phyloP scores from a whole-genome alignment of 2,329 filamentous ascomycete species.

The Ophioceras dolichostomum region DNA sequence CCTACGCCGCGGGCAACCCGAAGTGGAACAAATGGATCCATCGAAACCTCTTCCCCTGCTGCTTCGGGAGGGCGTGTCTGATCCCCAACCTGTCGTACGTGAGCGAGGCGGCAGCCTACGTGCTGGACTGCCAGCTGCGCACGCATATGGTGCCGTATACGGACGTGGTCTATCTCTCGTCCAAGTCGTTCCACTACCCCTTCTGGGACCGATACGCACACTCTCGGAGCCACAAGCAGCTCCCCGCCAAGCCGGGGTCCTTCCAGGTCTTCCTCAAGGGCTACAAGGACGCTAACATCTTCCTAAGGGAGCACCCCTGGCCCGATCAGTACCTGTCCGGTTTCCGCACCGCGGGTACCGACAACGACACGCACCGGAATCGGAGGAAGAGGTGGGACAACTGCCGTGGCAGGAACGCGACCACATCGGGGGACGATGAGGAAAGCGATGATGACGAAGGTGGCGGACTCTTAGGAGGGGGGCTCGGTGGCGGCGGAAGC shows the following conservation, averaged over 20 bases:
- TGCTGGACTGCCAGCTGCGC: constrained; percentile 78
- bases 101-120: constrained; percentile 93
- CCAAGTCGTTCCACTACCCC: constrained; percentile 96
- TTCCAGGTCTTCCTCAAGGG: constrained; percentile 97
- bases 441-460: constrained; percentile 41
- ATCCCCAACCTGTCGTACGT: constrained; percentile 98
- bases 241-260: constrained; percentile 85
- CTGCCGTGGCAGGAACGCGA: constrained; percentile 46
- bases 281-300: constrained; percentile 93
- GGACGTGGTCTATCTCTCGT: constrained; percentile 85
- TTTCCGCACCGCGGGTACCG: constrained; percentile 56
- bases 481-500: background rate
- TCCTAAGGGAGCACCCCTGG: constrained; percentile 91
- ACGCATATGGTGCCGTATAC: constrained; percentile 95
- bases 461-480: constrained; percentile 16
- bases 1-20: constrained; percentile 90
- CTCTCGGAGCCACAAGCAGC: constrained; percentile 72
- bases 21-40: constrained; percentile 99
- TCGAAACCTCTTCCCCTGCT: constrained; percentile 92
- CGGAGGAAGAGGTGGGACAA: constrained; percentile 69
- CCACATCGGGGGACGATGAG: constrained; percentile 40
- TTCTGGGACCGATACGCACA: constrained; percentile 90
- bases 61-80: constrained; percentile 86
- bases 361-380: constrained; percentile 52
- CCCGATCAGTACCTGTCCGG: constrained; percentile 72